Evolutionary conservation across 2,329 filamentous ascomycete genomes (phyloP).

Genomic region (Dactylellina cionopaga): DNA sequence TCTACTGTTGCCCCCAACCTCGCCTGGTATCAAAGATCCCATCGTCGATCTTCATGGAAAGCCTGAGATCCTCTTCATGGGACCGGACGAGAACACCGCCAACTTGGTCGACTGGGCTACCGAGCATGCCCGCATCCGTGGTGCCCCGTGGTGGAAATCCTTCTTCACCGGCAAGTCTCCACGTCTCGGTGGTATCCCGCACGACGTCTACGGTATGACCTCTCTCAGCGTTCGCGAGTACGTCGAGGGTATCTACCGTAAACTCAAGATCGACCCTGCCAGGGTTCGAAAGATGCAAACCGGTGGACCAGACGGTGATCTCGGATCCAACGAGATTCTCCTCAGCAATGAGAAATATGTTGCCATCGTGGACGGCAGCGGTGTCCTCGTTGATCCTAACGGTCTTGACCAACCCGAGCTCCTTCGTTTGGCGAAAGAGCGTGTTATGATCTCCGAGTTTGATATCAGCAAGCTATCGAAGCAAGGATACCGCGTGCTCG

Average conservation of each 20-base stretch:
- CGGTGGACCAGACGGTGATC: slow-evolving; percentile 92
- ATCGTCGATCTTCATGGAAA: slow-evolving; percentile 95
- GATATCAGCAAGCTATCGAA: slow-evolving; percentile 85
- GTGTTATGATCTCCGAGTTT: slow-evolving; percentile 89
- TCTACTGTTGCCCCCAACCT: slow-evolving; percentile 85
- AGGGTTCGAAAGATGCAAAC: slow-evolving; percentile 95
- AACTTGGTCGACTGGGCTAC: slow-evolving; percentile 99
- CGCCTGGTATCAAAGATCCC: slow-evolving; percentile 97
- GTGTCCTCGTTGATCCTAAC: slow-evolving; percentile 91
- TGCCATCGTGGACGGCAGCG: slow-evolving; percentile 93
- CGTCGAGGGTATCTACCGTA: slow-evolving; percentile 95
- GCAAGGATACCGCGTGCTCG: slow-evolving; percentile 88
- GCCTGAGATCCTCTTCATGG: slow-evolving; percentile 97
- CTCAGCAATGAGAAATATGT: slow-evolving; percentile 96
- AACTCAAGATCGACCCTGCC: slow-evolving; percentile 86
- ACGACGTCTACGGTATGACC: slow-evolving; percentile 97
- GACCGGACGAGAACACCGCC: slow-evolving; percentile 97
- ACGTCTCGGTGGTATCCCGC: slow-evolving; percentile 93
- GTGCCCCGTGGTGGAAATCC: slow-evolving; percentile 99
- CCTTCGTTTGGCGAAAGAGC: slow-evolving; percentile 81
- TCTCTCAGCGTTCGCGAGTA: slow-evolving; percentile 96
- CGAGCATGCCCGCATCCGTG: slow-evolving; percentile 84
- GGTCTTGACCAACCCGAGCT: slow-evolving; percentile 88
- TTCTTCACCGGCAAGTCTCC: slow-evolving; percentile 99
- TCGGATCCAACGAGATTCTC: slow-evolving; percentile 97